A percentile compares a stretch with the other conserved stretches of the same genome.
These are phyloP conservation scores for Debaryomyces fabryi DNA, from an alignment of 1,139 yeast genomes.

Conservation along the genomic window DNA sequence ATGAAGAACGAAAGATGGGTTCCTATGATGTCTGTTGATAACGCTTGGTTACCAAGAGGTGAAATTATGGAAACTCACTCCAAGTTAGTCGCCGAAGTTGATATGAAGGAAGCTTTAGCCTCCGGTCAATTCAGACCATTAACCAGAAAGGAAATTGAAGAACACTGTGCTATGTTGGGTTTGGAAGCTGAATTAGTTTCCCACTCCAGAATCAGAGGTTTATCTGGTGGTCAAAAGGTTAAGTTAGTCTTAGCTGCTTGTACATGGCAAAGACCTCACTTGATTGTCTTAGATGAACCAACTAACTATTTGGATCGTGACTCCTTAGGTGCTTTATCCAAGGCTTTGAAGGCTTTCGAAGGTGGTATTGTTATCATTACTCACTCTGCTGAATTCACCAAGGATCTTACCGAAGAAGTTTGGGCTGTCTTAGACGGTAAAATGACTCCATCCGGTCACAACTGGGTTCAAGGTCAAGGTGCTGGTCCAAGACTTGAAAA, in stretches of 20 bases:
- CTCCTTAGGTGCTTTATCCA: slow-evolving; percentile 98
- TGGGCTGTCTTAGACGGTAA: slow-evolving; percentile 98
- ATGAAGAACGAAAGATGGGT: slow-evolving; percentile 99
- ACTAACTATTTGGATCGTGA: slow-evolving; percentile 99
- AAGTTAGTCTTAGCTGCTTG: slow-evolving; percentile 99
- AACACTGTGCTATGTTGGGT: slow-evolving; percentile 98
- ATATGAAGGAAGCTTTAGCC: slow-evolving; percentile 99
- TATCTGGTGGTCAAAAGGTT: slow-evolving; percentile 99
- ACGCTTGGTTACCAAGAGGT: slow-evolving; percentile 99
- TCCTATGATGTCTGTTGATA: slow-evolving; percentile 99
- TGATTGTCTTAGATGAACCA: slow-evolving; percentile 99
- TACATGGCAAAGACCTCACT: slow-evolving; percentile 99
- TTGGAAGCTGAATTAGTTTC: slow-evolving; percentile 98
- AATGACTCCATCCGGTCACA: slow-evolving; percentile 99
- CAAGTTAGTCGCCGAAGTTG: slow-evolving; percentile 99
- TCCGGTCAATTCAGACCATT: slow-evolving; percentile 99
- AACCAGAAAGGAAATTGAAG: slow-evolving; percentile 99
- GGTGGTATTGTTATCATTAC: slow-evolving; percentile 99
- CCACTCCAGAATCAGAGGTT: slow-evolving; percentile 99
- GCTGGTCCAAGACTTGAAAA: slow-evolving; percentile 96
- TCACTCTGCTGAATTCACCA: slow-evolving; percentile 99
- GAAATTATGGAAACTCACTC: slow-evolving; percentile 98
- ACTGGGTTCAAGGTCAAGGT: slow-evolving; percentile 99
- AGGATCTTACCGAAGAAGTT: slow-evolving; percentile 97
- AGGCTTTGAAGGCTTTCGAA: slow-evolving; percentile 97